A percentile compares a stretch with the other conserved stretches of the same genome.
These are phyloP conservation scores for Rhododendron simsii DNA, from an alignment of 148 eudicot genomes.

Conservation along the genomic window DNA sequence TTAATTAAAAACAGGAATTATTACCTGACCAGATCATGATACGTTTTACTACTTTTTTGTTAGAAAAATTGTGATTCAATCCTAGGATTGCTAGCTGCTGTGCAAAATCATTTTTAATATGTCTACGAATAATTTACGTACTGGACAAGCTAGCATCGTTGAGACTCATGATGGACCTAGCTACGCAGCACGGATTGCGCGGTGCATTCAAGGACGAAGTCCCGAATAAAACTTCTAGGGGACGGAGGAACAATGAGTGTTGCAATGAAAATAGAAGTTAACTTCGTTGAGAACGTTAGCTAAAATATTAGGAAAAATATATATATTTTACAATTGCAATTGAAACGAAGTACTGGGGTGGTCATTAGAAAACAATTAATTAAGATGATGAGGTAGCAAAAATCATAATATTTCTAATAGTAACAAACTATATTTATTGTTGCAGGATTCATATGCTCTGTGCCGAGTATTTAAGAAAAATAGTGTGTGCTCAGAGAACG, in stretches of 20 bases:
- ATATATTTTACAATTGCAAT: not conserved
- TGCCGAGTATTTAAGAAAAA: conserved; percentile 81
- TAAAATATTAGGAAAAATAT: no score
- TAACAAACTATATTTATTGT: no score
- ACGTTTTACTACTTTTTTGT: not conserved
- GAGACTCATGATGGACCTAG: not conserved
- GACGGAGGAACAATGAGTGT: not conserved
- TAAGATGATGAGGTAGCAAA: no score
- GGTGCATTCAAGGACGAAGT: not conserved
- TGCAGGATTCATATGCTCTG: conserved; percentile 64
- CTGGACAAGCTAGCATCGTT: not conserved
- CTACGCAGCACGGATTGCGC: not conserved
- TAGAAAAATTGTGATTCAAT: not conserved
- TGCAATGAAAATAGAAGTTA: not conserved
- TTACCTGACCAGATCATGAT: not conserved
- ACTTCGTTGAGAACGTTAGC: not conserved
- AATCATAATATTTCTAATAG: no score
- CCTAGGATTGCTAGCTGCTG: no score
- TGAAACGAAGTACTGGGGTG: not conserved
- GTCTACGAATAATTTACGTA: not conserved
- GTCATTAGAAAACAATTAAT: not conserved
- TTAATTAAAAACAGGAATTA: not conserved
- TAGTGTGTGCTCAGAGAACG: conserved; percentile 40
- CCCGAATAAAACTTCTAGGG: not conserved
- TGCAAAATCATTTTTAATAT: no score